Percentiles rank a stretch among this genome's conserved stretches.
Conservation (phyloP, 306 rosid genomes). For the apple (Malus domestica) region DNA sequence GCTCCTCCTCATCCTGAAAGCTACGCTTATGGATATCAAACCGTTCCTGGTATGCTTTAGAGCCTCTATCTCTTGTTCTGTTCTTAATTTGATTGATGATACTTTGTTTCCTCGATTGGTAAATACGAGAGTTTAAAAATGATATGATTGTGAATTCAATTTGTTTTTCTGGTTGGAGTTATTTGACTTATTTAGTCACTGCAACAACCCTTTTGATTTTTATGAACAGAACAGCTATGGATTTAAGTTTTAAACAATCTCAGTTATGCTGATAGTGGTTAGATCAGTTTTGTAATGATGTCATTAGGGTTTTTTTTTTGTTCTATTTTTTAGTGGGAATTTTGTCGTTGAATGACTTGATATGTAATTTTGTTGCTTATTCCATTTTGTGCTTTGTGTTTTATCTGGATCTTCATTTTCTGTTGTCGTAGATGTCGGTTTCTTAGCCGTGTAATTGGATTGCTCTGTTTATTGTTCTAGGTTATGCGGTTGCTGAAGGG, state of each 20-base stretch:
- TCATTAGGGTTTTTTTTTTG: background rate
- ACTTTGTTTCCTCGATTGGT: background rate
- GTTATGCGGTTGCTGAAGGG: slow-evolving; percentile 87
- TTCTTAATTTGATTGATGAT: background rate
- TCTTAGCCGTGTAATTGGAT: background rate
- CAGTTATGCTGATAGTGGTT: background rate
- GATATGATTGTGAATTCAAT: background rate
- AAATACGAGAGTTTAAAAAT: background rate
- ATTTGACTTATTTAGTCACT: background rate
- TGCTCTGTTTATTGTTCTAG: slow-evolving; percentile 23
- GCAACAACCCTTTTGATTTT: background rate
- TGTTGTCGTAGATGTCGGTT: slow-evolving; percentile 7
- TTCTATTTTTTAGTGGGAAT: background rate
- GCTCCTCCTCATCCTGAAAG: slow-evolving; percentile 24
- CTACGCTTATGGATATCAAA: slow-evolving; percentile 58
- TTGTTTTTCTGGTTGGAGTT: background rate
- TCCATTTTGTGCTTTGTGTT: background rate
- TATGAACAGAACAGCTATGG: background rate
- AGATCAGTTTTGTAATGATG: background rate
- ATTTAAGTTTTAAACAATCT: background rate
- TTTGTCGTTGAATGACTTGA: background rate
- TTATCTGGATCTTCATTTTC: background rate
- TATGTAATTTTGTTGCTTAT: background rate
- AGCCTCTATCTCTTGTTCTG: background rate
- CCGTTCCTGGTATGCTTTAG: slow-evolving; percentile 54